Evolutionary conservation across 2,329 filamentous ascomycete species (phyloP).

Genomic region (Colletotrichum theobromicola): DNA sequence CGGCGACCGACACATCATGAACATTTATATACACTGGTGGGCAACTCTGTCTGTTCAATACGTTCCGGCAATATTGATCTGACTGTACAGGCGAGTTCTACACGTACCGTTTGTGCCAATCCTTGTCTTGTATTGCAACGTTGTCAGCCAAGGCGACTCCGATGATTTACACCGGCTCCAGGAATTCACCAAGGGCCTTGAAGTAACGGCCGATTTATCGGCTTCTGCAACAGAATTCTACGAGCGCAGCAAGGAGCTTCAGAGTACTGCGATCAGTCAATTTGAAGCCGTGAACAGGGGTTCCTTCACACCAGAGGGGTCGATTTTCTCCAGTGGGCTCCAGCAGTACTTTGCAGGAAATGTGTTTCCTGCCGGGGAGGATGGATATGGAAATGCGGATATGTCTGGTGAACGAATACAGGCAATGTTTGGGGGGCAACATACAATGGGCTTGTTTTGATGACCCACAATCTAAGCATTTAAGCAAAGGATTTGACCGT

Average conservation of each 20-base stretch:
- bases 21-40: not conserved
- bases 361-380: not conserved
- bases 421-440: not conserved
- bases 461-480: not conserved
- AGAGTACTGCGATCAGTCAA: not conserved
- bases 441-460: not conserved
- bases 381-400: not conserved
- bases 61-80: fast-evolving
- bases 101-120: not conserved
- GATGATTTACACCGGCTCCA: not conserved
- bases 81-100: not conserved
- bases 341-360: not conserved
- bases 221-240: not conserved
- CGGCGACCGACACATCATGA: not conserved
- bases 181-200: not conserved
- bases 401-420: not conserved
- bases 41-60: fast-evolving
- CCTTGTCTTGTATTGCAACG: not conserved
- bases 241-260: not conserved
- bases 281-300: not conserved
- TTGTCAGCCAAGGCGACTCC: not conserved
- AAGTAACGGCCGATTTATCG: not conserved
- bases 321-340: not conserved
- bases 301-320: not conserved
- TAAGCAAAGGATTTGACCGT: not conserved